A percentile compares a stretch with the other conserved stretches of the same genome.
phyloP scores from a whole-genome alignment of 2,329 filamentous ascomycete genomes.

The Cercospora sp. region DNA sequence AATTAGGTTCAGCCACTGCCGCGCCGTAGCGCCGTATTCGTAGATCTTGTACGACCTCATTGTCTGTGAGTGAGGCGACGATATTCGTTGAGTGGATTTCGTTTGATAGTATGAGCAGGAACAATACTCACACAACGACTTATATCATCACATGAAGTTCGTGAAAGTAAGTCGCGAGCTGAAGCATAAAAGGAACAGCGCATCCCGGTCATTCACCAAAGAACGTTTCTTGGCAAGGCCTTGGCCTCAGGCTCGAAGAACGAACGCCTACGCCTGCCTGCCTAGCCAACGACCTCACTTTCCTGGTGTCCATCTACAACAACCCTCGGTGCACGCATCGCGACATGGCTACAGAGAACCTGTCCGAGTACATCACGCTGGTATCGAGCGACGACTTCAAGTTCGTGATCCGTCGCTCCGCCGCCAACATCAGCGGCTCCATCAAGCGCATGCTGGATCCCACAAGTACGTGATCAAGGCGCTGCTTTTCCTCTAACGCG shows the following conservation, averaged over 20 bases:
- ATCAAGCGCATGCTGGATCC: slow-evolving; percentile 76
- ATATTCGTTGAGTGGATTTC: not conserved
- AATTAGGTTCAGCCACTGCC: not conserved
- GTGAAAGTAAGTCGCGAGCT: not conserved
- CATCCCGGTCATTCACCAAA: not conserved
- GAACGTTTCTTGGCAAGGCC: not conserved
- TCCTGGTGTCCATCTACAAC: not conserved
- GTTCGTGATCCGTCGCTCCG: slow-evolving; percentile 72
- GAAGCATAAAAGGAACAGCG: not conserved
- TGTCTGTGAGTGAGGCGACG: not conserved
- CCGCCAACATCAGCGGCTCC: slow-evolving; percentile 67
- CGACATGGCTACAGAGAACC: slow-evolving; percentile 11
- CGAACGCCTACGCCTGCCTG: not conserved
- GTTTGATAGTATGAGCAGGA: too few species aligned
- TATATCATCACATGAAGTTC: too few species aligned
- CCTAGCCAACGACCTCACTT: not conserved
- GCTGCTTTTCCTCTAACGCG: not conserved
- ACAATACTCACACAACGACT: too few species aligned
- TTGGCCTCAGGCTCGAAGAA: not conserved
- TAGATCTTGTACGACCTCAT: not conserved
- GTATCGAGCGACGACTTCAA: slow-evolving; percentile 75
- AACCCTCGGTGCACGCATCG: not conserved
- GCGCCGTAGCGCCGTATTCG: not conserved
- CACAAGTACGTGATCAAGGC: slow-evolving; percentile 53
- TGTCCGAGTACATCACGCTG: slow-evolving; percentile 72